phyloP scores from a whole-genome alignment of 2,329 filamentous ascomycete species.

The Ophiostoma pallidulum region DNA sequence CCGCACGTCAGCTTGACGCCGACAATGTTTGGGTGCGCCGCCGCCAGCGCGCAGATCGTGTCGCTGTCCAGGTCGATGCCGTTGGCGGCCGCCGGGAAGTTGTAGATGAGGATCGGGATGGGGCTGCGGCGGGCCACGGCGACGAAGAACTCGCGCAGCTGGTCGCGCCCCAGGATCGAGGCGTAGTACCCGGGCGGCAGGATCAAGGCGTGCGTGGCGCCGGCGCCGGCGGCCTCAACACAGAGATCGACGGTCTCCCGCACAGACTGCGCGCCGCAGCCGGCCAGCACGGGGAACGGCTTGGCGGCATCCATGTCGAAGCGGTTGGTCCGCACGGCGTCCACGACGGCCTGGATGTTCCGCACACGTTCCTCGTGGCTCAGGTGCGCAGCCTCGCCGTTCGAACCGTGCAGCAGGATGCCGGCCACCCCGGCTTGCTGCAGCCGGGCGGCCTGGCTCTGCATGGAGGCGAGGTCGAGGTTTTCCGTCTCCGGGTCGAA shows the following conservation, averaged over 20 bases:
- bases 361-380: constrained; percentile 54
- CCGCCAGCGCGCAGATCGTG: constrained; percentile 41
- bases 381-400: constrained; percentile 65
- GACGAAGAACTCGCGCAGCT: constrained; percentile 52
- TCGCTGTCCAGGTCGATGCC: constrained; percentile 52
- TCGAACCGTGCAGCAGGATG: constrained; percentile 60
- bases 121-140: constrained; percentile 49
- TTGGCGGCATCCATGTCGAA: constrained; percentile 30
- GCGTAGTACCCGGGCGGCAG: constrained; percentile 63
- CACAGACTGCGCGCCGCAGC: constrained; percentile 58
- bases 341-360: constrained; percentile 52
- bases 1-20: constrained; percentile 56
- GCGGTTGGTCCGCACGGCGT: constrained; percentile 42
- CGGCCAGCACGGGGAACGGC: constrained; percentile 56
- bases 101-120: constrained; percentile 54
- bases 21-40: constrained; percentile 46
- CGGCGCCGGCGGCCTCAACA: constrained; percentile 51
- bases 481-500: constrained; percentile 43
- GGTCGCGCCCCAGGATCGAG: constrained; percentile 45
- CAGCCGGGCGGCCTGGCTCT: constrained; percentile 46
- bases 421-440: constrained; percentile 55
- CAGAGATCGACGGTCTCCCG: constrained; percentile 58
- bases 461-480: constrained; percentile 43
- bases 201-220: constrained; percentile 58
- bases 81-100: constrained; percentile 48